Evolutionary conservation across 2,329 filamentous ascomycete genomes (phyloP), one percentile per base, ranked within the genome.

Genomic region (Epichloe bromicola): DNA sequence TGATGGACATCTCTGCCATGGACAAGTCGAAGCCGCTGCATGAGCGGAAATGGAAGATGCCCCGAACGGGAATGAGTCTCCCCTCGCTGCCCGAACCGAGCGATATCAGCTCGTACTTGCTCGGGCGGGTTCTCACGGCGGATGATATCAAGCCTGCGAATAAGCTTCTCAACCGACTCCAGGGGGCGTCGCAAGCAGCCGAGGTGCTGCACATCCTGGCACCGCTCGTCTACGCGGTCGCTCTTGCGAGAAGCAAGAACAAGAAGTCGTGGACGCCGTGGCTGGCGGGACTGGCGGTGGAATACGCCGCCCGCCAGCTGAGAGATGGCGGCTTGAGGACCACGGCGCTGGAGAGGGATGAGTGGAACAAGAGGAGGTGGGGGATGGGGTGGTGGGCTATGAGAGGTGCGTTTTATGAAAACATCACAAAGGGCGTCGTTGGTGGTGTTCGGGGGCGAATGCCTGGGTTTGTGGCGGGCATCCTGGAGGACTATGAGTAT

Each of bases 351-450:
- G 93, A 98, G 70, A 81, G 83, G 51, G 91, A 96, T 58, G 91
- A 97, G 71, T 81, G 94, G 75, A 82, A 76, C 63, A 89, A 88
- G 68, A 78, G 93, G 56, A 89, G 86, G 39, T 95, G 89, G 88
- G 83, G 82, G 2, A 84, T 96, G 74, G 86, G 83, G 19, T 97
- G 93, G 91, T 98, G 93, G 93, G 71, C 79, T 26, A 93, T 98
- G 88, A 81, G 91, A 54, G 91, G 93, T n/a, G 89, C 90, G 2
- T 95, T 95, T 60, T 98, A 98, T 68, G 88, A 97, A 68, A 88
- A 89, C 60, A 76, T 96, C 54, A 95, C 88, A 46, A 87, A 86
- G 67, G 79, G 80, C 4, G 67, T 91, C 14, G 83, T 91, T 7
- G 73, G 74, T 33, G 85, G 82, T 60, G 76, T 95, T 57, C 83